A percentile compares a stretch with the other conserved stretches of the same genome.
Conservation (phyloP, 2,329 filamentous ascomycete genomes). For the Hypocreales sp. region DNA sequence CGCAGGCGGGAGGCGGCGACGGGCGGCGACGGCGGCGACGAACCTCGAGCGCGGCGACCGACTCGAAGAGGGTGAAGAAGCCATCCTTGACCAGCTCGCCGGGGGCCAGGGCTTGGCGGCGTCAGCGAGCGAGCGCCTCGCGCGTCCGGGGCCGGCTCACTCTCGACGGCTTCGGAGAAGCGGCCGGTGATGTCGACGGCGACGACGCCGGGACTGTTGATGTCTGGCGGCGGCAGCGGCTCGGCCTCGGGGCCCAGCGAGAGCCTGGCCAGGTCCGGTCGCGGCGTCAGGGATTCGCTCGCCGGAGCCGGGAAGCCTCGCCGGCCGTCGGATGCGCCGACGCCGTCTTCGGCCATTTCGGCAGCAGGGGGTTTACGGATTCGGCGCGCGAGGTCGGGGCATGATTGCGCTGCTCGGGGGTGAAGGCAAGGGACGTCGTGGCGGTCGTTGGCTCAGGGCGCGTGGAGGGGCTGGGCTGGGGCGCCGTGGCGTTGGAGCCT, state of each 20-base stretch:
- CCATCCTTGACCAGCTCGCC: slow-evolving; percentile 90
- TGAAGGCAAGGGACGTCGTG: too few relatives aligned
- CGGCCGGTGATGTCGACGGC: slow-evolving; percentile 41
- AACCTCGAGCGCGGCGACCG: slow-evolving; percentile 73
- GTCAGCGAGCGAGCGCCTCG: slow-evolving; percentile 12
- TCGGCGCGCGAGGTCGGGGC: not conserved
- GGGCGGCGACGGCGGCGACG: slow-evolving; percentile 3
- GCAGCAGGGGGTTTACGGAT: too few relatives aligned
- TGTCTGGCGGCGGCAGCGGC: slow-evolving; percentile 21
- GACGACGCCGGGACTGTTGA: slow-evolving; percentile 33
- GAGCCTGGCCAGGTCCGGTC: slow-evolving; percentile 23
- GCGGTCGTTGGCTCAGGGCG: too few relatives aligned
- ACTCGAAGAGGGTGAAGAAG: slow-evolving; percentile 84
- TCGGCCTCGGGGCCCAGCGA: slow-evolving; percentile 20
- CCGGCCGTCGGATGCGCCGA: slow-evolving; percentile 19
- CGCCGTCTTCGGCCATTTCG: slow-evolving; percentile 20
- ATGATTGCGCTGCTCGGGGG: not conserved
- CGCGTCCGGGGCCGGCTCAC: too few relatives aligned
- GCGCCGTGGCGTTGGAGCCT: too few relatives aligned
- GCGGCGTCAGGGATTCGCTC: slow-evolving; percentile 10
- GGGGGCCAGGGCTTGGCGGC: slow-evolving; percentile 46
- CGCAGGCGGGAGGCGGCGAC: too few relatives aligned
- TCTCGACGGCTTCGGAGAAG: slow-evolving; percentile 35
- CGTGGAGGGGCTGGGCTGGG: too few relatives aligned
- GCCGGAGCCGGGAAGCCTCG: not conserved